A percentile compares a stretch with the other conserved stretches of the same genome.
Conservation (phyloP, 2,329 filamentous ascomycete genomes). For the Colletotrichum sojae region DNA sequence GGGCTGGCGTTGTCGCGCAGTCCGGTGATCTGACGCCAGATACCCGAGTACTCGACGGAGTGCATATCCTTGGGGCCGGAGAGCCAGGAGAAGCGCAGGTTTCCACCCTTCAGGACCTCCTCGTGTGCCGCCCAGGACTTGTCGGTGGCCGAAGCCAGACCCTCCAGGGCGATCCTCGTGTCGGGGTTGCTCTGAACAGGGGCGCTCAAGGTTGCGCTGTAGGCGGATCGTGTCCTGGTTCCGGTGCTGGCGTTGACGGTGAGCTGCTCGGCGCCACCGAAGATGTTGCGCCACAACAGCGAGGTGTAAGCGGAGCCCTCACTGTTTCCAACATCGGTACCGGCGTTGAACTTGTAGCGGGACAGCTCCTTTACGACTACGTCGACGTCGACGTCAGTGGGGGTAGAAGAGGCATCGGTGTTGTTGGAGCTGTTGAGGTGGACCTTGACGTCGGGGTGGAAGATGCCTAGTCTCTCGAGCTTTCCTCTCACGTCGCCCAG, state of each 20-base stretch:
- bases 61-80: slow-evolving; percentile 68
- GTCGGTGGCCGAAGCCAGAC: slow-evolving; percentile 84
- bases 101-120: slow-evolving; percentile 85
- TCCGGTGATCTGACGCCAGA: slow-evolving; percentile 91
- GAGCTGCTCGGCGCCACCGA: slow-evolving; percentile 93
- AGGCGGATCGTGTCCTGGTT: slow-evolving; percentile 91
- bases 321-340: slow-evolving; percentile 92
- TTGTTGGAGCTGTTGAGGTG: slow-evolving; percentile 84
- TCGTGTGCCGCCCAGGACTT: slow-evolving; percentile 97
- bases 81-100: slow-evolving; percentile 82
- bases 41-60: slow-evolving; percentile 83
- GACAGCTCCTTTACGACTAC: slow-evolving; percentile 87
- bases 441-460: slow-evolving; percentile 85
- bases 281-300: slow-evolving; percentile 88
- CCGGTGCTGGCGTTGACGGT: slow-evolving; percentile 90
- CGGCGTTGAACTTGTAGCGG: slow-evolving; percentile 89
- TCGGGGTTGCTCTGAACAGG: slow-evolving; percentile 87
- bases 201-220: slow-evolving; percentile 87
- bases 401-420: slow-evolving; percentile 76
- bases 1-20: slow-evolving; percentile 83
- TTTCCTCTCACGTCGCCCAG: slow-evolving; percentile 80
- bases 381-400: slow-evolving; percentile 86
- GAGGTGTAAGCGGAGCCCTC: slow-evolving; percentile 96
- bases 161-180: slow-evolving; percentile 83
- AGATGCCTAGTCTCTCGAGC: slow-evolving; percentile 90